These are phyloP conservation scores for Phylloboletellus chloephorus DNA, from an alignment of 1,284 basidiomycete genomes.

Conservation along the genomic window DNA sequence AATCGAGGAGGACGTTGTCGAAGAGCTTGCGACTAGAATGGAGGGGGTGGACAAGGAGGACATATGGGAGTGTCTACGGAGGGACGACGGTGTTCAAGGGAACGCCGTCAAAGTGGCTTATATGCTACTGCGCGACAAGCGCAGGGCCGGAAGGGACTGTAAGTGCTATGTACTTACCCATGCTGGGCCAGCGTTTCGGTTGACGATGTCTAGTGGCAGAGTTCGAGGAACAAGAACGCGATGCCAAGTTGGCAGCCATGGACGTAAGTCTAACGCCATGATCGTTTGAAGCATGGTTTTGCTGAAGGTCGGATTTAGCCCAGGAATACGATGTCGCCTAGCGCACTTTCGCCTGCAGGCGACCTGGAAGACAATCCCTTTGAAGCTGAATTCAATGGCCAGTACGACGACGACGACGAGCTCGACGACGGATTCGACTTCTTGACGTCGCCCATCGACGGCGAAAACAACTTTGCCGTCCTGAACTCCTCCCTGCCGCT, in stretches of 20 bases:
- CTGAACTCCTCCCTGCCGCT: slow-evolving; percentile 75
- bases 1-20: slow-evolving; percentile 86
- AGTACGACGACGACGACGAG: slow-evolving; percentile 57
- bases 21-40: slow-evolving; percentile 75
- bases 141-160: slow-evolving; percentile 79
- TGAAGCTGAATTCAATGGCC: slow-evolving; percentile 59
- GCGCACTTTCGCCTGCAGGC: slow-evolving; percentile 45
- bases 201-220: slow-evolving; percentile 52
- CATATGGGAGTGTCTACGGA: slow-evolving; percentile 78
- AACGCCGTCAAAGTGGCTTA: slow-evolving; percentile 98
- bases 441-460: slow-evolving; percentile 39
- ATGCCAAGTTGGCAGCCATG: slow-evolving; percentile 72
- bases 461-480: slow-evolving; percentile 72
- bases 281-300: not conserved
- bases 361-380: slow-evolving; percentile 71
- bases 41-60: slow-evolving; percentile 76
- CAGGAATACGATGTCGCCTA: slow-evolving; percentile 60
- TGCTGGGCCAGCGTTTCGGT: not conserved
- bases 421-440: slow-evolving; percentile 62
- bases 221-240: slow-evolving; percentile 76
- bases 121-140: slow-evolving; percentile 87
- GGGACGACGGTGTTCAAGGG: slow-evolving; percentile 78
- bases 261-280: slow-evolving; percentile 47
- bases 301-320: slow-evolving; percentile 41
- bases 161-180: slow-evolving; percentile 29